Conservation (phyloP, 371 early-diverging fungal species). For the Mucor sp. region DNA sequence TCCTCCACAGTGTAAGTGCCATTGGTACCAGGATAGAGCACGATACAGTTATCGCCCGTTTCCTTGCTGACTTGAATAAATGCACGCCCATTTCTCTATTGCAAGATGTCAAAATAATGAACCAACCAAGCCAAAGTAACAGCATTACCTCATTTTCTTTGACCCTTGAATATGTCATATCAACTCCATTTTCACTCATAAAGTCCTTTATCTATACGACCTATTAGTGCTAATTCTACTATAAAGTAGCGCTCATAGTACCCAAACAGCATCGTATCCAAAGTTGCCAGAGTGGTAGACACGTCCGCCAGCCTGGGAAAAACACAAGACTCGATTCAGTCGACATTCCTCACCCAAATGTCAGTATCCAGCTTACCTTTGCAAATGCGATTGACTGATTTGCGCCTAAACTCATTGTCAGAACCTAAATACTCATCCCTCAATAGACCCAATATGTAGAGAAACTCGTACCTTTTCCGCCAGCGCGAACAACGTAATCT, state of each 20-base stretch:
- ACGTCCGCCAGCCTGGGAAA: slow-evolving; percentile 60
- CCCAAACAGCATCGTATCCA: slow-evolving; percentile 84
- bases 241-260: background rate
- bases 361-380: slow-evolving; percentile 36
- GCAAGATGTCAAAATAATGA: background rate
- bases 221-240: background rate
- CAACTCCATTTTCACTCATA: slow-evolving; percentile 43
- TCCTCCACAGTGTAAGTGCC: slow-evolving; percentile 48
- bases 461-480: slow-evolving; percentile 76
- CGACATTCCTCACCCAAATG: background rate
- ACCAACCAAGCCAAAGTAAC: background rate
- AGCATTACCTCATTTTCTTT: slow-evolving; percentile 33
- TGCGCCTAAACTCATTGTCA: slow-evolving; percentile 53
- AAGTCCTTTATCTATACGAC: slow-evolving; percentile 20
- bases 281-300: slow-evolving; percentile 81
- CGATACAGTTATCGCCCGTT: slow-evolving; percentile 84
- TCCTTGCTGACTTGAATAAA: slow-evolving; percentile 79
- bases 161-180: slow-evolving; percentile 33
- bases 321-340: background rate
- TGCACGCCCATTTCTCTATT: slow-evolving; percentile 79
- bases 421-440: no score
- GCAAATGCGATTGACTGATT: slow-evolving; percentile 86
- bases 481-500: slow-evolving; percentile 67
- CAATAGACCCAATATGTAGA: no score
- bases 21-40: slow-evolving; percentile 86